These are phyloP conservation scores for Picea engelmannii DNA, from an alignment of 83 land plant species.

Conservation along the genomic window DNA sequence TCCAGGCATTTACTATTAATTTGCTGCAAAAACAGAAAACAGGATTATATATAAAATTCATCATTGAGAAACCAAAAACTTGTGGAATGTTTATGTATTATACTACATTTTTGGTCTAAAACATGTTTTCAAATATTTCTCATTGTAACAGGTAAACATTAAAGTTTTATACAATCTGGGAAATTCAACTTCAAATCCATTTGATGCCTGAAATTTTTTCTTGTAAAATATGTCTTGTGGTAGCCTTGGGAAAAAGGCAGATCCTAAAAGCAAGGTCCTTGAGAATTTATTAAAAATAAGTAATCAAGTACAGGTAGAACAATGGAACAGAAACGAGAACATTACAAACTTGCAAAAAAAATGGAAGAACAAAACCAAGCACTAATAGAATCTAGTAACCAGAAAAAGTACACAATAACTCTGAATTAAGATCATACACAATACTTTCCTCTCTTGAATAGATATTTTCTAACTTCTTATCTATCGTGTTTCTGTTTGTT, in stretches of 20 bases:
- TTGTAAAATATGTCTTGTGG: too few species aligned
- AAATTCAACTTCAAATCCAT: neutral
- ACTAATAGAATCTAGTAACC: neutral
- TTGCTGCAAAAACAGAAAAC: neutral
- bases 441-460: conserved; percentile 1
- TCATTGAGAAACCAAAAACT: neutral
- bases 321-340: too few species aligned
- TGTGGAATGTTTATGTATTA: neutral
- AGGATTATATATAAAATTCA: neutral
- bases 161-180: neutral
- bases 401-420: neutral
- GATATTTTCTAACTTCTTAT: neutral
- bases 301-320: neutral
- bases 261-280: neutral
- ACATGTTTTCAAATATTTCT: neutral
- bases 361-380: conserved; percentile 1
- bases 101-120: neutral
- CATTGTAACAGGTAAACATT: neutral
- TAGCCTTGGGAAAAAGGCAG: neutral
- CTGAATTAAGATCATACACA: neutral
- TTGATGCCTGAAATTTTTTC: neutral
- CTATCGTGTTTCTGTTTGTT: neutral
- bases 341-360: too few species aligned
- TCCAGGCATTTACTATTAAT: neutral
- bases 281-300: neutral